Conservation (phyloP, 1,139 yeast genomes). For the Kodamaea ohmeri region DNA sequence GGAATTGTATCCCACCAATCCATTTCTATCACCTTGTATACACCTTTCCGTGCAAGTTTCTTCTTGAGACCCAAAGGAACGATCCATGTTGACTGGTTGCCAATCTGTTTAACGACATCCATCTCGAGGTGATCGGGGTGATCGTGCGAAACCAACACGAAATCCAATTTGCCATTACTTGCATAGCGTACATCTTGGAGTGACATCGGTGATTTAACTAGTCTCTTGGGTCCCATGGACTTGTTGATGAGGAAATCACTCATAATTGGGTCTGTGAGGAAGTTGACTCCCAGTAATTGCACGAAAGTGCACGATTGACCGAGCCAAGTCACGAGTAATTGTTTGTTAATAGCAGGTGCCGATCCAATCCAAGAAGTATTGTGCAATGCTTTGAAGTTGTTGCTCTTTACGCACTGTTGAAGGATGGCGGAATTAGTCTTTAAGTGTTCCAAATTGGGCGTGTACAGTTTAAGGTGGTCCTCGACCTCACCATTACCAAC, state of each 20-base stretch:
- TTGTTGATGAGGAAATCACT: constrained; percentile 64
- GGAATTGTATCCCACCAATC: constrained; percentile 86
- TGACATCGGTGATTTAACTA: constrained; percentile 67
- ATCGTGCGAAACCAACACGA: constrained; percentile 83
- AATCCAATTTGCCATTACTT: constrained; percentile 51
- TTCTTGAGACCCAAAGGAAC: constrained; percentile 78
- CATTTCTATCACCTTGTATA: constrained; percentile 62
- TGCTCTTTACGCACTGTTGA: constrained; percentile 25
- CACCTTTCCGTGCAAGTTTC: constrained; percentile 55
- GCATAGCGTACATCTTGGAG: constrained; percentile 59
- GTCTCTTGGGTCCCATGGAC: constrained; percentile 75
- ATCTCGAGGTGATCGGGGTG: constrained; percentile 92
- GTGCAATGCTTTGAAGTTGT: constrained; percentile 19
- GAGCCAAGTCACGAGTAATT: constrained; percentile 79
- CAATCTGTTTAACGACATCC: constrained; percentile 54
- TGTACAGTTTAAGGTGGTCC: constrained; percentile 53
- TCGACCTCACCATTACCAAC: constrained; percentile 51
- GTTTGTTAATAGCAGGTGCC: constrained; percentile 34
- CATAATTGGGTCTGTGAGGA: constrained; percentile 83
- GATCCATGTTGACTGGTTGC: constrained; percentile 69
- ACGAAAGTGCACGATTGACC: constrained; percentile 87
- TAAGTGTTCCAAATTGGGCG: constrained; percentile 55
- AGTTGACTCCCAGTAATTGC: constrained; percentile 67
- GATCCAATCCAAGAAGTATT: constrained; percentile 7
- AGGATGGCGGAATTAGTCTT: constrained; percentile 30